Evolutionary conservation across 768 basidiomycete species (phyloP), one percentile per base, ranked within the genome.

Genomic region (Pleurotus giganteus): DNA sequence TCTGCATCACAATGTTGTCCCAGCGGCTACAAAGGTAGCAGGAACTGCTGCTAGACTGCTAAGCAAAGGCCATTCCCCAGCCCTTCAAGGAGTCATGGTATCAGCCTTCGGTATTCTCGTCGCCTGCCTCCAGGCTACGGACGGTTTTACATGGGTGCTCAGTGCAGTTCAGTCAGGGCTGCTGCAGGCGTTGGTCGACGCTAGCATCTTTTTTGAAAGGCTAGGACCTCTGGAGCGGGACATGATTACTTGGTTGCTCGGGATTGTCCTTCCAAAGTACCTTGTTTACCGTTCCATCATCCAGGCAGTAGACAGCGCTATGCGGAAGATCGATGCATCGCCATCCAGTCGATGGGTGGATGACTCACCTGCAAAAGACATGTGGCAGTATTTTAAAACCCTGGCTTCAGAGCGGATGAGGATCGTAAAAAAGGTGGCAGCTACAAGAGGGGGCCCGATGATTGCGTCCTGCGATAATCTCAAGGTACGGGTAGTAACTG

Each of bases 201-300:
- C 62, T 29, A 63, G 64, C 49, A 67, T 67, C 8, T 57, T 63
- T 34, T 69, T 69, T 52, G 28, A 47, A 12, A 61, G 55, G 31
- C 43, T 72, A 9, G 62, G 63, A 36, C 2, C n/a, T 15, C 58
- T 53, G n/a, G 66, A 71, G 19, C 57, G 56, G 15, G 60, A 61
- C 2, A 69, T 72, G 66, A 59, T 72, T 31, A 47, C 60, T 11
- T 53, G 47, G 1, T 57, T 72, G 23, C 34, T 75, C 11, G 56
- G 53, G 11, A 47, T 64, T 24, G 66, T 69, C 32, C 57, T 74
- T 3, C 67, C 70, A 2, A 64, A 60, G 32, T 74, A 74, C 52
- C 63, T 73, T n/a, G 69, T 73, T 3, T 75, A 74, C 56, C 66
- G 70, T 4, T 71, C 69, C 21, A 71, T 74, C 15, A 57, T 74